phyloP scores from a whole-genome alignment of 345 rosid species.

The Erysimum cheiranthoides region DNA sequence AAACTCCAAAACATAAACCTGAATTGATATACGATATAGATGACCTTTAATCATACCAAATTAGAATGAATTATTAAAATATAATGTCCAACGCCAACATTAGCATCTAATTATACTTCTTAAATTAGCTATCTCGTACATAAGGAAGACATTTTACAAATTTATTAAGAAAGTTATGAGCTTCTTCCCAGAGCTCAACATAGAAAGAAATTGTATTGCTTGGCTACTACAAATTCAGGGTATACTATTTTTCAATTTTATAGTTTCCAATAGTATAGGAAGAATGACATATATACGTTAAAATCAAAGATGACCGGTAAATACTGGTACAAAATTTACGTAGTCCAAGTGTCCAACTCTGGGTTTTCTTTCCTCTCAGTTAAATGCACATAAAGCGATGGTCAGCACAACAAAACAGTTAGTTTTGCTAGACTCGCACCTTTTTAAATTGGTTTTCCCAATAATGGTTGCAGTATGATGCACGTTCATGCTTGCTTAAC shows the following conservation, averaged over 20 bases:
- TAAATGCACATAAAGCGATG: slow-evolving; percentile 8
- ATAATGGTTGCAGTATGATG: slow-evolving; percentile 96
- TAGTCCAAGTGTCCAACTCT: slow-evolving; percentile 21
- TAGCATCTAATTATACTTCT: slow-evolving; percentile 12
- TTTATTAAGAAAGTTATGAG: slow-evolving; percentile 2
- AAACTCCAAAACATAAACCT: slow-evolving; percentile 92
- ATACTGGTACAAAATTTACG: background rate
- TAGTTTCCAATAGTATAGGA: background rate
- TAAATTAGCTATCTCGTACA: background rate
- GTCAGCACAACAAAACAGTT: slow-evolving; percentile 19
- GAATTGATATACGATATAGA: slow-evolving; percentile 41
- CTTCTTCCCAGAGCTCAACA: slow-evolving; percentile 1
- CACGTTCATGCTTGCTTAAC: slow-evolving; percentile 98
- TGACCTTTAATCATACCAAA: slow-evolving; percentile 26
- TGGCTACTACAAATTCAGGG: slow-evolving; percentile 8
- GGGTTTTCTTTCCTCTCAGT: slow-evolving; percentile 18
- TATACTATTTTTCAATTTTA: background rate
- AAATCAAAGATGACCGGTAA: background rate
- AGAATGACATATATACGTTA: background rate
- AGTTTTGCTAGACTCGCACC: slow-evolving; percentile 55
- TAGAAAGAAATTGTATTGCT: background rate
- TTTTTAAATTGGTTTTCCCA: slow-evolving; percentile 95
- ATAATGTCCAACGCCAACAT: background rate
- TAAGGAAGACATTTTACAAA: background rate
- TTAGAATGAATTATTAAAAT: slow-evolving; percentile 3